Percentiles rank a stretch among this genome's conserved stretches.
phyloP scores from a whole-genome alignment of 805 yeast species.

The Candida rishiriensis region DNA sequence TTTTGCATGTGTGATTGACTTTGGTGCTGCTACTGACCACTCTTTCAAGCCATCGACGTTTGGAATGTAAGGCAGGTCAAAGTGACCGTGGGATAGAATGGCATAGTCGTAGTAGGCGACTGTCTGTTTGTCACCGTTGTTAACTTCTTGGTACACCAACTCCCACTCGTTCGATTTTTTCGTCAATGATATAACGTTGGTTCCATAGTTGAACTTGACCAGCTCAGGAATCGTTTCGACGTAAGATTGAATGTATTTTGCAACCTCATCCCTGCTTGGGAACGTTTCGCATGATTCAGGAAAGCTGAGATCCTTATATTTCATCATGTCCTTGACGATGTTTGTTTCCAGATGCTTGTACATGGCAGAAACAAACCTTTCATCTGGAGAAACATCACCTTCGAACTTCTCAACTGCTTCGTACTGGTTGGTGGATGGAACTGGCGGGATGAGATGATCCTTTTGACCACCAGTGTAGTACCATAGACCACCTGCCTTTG shows the following conservation, averaged over 20 bases:
- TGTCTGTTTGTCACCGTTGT: neutral
- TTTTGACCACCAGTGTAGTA: slow-evolving; percentile 26
- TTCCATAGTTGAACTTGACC: slow-evolving; percentile 34
- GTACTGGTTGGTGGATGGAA: slow-evolving; percentile 20
- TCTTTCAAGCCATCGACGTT: slow-evolving; percentile 35
- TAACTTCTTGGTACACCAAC: slow-evolving; percentile 11
- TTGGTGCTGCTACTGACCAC: slow-evolving; percentile 29
- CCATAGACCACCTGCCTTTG: slow-evolving; percentile 33
- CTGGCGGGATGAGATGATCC: slow-evolving; percentile 17
- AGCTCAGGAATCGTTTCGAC: slow-evolving; percentile 35
- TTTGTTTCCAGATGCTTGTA: slow-evolving; percentile 33
- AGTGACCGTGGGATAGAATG: slow-evolving; percentile 45
- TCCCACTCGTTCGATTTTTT: slow-evolving; percentile 27
- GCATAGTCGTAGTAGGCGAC: slow-evolving; percentile 30
- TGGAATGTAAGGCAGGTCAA: slow-evolving; percentile 43
- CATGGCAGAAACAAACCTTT: slow-evolving; percentile 29
- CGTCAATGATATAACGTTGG: slow-evolving; percentile 43
- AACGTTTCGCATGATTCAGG: slow-evolving; percentile 43
- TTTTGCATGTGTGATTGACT: slow-evolving; percentile 40
- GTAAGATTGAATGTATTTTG: slow-evolving; percentile 55
- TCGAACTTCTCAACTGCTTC: slow-evolving; percentile 13
- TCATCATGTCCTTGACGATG: slow-evolving; percentile 29
- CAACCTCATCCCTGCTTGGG: slow-evolving; percentile 59
- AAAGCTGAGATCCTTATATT: slow-evolving; percentile 26
- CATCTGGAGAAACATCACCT: slow-evolving; percentile 5